Evolutionary conservation across 192 early-diverging fungal genomes (phyloP).

Genomic region (Umbelopsis sp.): DNA sequence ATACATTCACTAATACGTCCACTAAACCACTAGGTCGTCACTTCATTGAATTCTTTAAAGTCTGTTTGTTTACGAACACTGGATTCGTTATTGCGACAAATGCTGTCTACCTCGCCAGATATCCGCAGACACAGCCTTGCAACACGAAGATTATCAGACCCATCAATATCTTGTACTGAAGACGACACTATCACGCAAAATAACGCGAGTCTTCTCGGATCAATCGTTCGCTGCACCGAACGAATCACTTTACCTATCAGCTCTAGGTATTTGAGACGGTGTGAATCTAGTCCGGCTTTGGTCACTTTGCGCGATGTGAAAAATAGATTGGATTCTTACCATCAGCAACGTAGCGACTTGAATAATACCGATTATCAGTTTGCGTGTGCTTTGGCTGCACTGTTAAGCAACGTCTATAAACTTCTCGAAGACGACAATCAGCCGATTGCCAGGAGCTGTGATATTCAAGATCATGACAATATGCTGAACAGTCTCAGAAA

Average conservation of each 20-base stretch:
- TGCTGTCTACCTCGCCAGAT: constrained; percentile 31
- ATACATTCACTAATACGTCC: neutral
- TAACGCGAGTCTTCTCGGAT: constrained; percentile 21
- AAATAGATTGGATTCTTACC: constrained; percentile 17
- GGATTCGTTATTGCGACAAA: constrained; percentile 50
- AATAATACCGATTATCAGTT: constrained; percentile 47
- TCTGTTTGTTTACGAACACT: constrained; percentile 50
- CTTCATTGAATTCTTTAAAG: constrained; percentile 54
- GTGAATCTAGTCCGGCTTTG: constrained; percentile 21
- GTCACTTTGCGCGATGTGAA: constrained; percentile 25
- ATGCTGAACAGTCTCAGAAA: constrained; percentile 24
- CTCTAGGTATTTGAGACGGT: constrained; percentile 4
- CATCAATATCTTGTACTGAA: neutral
- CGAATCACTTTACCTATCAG: neutral
- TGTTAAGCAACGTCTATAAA: constrained; percentile 51
- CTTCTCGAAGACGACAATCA: constrained; percentile 45
- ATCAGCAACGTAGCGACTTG: constrained; percentile 11
- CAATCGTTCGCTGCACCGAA: constrained; percentile 27
- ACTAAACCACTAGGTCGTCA: constrained; percentile 38
- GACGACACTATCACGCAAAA: neutral
- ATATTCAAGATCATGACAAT: neutral
- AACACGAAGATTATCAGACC: constrained; percentile 28
- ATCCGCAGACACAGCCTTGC: neutral
- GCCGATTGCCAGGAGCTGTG: neutral
- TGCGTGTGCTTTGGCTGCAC: constrained; percentile 54